Percentiles rank a stretch among this genome's conserved stretches.
Conservation (phyloP, 2,329 filamentous ascomycete genomes). For the Nannizziopsis barbatae region DNA sequence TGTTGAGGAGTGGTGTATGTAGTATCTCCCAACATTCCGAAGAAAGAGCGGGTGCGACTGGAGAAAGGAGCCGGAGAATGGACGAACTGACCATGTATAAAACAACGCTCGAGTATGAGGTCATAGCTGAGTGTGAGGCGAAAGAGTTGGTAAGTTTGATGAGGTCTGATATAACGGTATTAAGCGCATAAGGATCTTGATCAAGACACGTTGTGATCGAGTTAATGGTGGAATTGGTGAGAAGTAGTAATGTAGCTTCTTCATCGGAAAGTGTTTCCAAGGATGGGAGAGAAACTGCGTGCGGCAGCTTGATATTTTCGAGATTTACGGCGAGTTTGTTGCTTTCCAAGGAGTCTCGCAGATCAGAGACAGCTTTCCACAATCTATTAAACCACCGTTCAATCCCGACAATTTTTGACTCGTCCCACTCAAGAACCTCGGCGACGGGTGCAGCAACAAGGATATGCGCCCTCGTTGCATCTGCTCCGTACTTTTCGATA, state of each 20-base stretch:
- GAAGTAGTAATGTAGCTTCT: conserved; percentile 47
- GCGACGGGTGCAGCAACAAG: conserved; percentile 77
- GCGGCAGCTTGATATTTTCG: conserved; percentile 18
- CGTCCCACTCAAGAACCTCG: conserved; percentile 81
- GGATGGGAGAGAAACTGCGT: conserved; percentile 22
- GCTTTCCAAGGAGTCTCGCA: conserved; percentile 20
- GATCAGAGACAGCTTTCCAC: conserved; percentile 44
- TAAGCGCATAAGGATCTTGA: conserved; percentile 61
- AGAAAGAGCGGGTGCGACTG: conserved; percentile 66
- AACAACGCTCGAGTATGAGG: conserved; percentile 25
- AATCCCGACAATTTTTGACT: conserved; percentile 66
- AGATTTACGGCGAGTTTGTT: conserved; percentile 19
- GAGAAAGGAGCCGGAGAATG: conserved; percentile 62
- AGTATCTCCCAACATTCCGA: conserved; percentile 69
- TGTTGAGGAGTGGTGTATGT: conserved; percentile 20
- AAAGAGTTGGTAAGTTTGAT: conserved; percentile 69
- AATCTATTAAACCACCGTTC: conserved; percentile 68
- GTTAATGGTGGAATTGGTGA: conserved; percentile 55
- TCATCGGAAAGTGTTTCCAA: conserved; percentile 25
- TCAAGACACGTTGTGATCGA: conserved; percentile 59
- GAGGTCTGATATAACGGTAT: conserved; percentile 72
- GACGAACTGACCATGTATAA: conserved; percentile 40
- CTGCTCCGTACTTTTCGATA: conserved; percentile 65
- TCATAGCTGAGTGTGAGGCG: conserved; percentile 30
- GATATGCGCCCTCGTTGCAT: conserved; percentile 75